Evolutionary conservation across 768 basidiomycete species (phyloP), one percentile per base, ranked within the genome.

Genomic region (Megacollybia marginata): DNA sequence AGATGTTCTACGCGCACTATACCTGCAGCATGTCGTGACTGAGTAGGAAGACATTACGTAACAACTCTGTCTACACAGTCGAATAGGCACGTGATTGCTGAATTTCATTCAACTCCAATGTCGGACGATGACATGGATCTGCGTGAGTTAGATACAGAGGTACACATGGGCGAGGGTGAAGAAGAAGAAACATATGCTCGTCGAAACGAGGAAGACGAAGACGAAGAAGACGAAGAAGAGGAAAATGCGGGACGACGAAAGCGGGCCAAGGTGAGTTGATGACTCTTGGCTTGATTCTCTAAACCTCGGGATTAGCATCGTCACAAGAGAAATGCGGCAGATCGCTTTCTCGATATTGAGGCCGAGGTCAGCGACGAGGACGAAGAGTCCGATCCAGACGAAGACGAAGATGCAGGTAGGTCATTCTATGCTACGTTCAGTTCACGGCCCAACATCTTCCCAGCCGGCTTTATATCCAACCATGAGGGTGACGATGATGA

Each of bases 281-380:
- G 38, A 40, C 5, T 18, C 18, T 15, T 40, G 15, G 38, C 3
- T 40, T 40, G 5, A 40, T 18, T 40, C 15, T 40, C 18, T 40
- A 40, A 40, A 3, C 23, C 2, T 28, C 38, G 38, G 18, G 13
- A 13, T 5, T 8, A 83, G 81, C 82, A 77, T 52, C 79, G 82
- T 52, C 85, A 86, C 64, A 85, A 79, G 65, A 79, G 79, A 46
- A 68, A 69, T 48, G 71, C 75, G 15, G 76, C 80, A 20, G 88
- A 81, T 62, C 83, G 85, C 55, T 99, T 93, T 83, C 73, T 98
- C 57, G 96, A 98, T 80, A 78, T 94, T 50, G 92, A 95, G 69
- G 93, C 92, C 48, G 92, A 92, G 63, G 94, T 95, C 16, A 92
- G 92, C 57, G 93, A 96, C 31, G 96, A 98, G 16, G 96, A 97